Percentiles rank a stretch among this genome's conserved stretches.
These are phyloP conservation scores for Lichenothelia convexa DNA, from an alignment of 495 filamentous ascomycete genomes.

Conservation along the genomic window DNA sequence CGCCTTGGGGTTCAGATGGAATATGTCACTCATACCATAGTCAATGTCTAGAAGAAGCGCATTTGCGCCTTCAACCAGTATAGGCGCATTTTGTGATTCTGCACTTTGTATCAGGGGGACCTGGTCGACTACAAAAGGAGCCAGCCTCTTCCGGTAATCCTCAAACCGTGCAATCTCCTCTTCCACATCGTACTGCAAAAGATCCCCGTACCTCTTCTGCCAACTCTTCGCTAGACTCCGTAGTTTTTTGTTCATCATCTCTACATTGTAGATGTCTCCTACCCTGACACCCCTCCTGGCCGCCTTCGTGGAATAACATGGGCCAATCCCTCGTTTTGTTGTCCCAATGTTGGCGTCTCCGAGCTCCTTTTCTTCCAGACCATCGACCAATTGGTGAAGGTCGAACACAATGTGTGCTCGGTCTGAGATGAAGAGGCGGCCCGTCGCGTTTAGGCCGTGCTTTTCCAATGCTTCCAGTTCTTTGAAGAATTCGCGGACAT, in stretches of 20 bases:
- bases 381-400: slow-evolving; percentile 65
- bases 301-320: slow-evolving; percentile 69
- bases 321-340: slow-evolving; percentile 37
- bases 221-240: slow-evolving; percentile 45
- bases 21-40: background rate
- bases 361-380: slow-evolving; percentile 45
- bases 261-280: slow-evolving; percentile 56
- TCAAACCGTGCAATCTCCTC: slow-evolving; percentile 57
- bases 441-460: slow-evolving; percentile 49
- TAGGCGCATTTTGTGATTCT: slow-evolving; percentile 39
- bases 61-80: slow-evolving; percentile 78
- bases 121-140: slow-evolving; percentile 51
- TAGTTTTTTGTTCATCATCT: slow-evolving; percentile 55
- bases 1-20: background rate
- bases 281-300: slow-evolving; percentile 56
- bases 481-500: slow-evolving; percentile 75
- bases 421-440: slow-evolving; percentile 62
- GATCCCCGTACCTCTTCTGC: slow-evolving; percentile 54
- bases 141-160: slow-evolving; percentile 49
- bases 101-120: slow-evolving; percentile 37
- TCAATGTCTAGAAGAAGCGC: slow-evolving; percentile 63
- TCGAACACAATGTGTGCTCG: slow-evolving; percentile 73
- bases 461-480: slow-evolving; percentile 53
- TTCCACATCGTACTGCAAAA: slow-evolving; percentile 60
- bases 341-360: slow-evolving; percentile 39